Evolutionary conservation across 805 yeast species (phyloP).

Genomic region (Barnettozyma vustinii): DNA sequence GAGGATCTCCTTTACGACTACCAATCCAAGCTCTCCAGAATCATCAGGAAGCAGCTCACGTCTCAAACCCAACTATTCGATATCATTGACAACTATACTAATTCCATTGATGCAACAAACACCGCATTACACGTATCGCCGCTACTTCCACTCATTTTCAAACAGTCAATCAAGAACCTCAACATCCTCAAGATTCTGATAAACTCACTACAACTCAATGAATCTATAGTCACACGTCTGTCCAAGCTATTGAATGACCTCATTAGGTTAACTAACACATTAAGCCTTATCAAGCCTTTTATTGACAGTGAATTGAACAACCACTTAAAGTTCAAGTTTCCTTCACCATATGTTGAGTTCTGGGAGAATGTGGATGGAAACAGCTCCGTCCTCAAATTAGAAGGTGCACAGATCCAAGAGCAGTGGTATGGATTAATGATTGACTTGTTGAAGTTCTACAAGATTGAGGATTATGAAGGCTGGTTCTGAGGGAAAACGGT

Average conservation of each 20-base stretch:
- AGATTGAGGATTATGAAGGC: slow-evolving; percentile 23
- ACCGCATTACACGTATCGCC: slow-evolving; percentile 18
- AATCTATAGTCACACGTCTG: slow-evolving; percentile 18
- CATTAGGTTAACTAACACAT: slow-evolving; percentile 21
- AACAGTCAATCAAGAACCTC: slow-evolving; percentile 23
- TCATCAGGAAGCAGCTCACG: slow-evolving; percentile 28
- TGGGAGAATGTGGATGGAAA: slow-evolving; percentile 18
- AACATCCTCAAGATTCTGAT: slow-evolving; percentile 26
- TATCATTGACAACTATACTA: slow-evolving; percentile 16
- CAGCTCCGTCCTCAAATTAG: not conserved
- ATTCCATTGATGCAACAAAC: slow-evolving; percentile 18
- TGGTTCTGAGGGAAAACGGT: slow-evolving; percentile 17
- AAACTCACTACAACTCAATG: slow-evolving; percentile 25
- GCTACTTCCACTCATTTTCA: slow-evolving; percentile 25
- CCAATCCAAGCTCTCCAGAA: slow-evolving; percentile 34
- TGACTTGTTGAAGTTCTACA: slow-evolving; percentile 16
- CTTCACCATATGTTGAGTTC: slow-evolving; percentile 16
- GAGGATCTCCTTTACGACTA: slow-evolving; percentile 31
- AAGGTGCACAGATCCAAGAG: slow-evolving; percentile 1
- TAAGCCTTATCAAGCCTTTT: slow-evolving; percentile 27
- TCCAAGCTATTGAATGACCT: slow-evolving; percentile 24
- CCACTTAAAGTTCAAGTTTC: slow-evolving; percentile 20
- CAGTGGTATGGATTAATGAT: slow-evolving; percentile 22
- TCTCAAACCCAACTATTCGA: slow-evolving; percentile 11
- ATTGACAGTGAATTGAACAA: slow-evolving; percentile 21